Base-by-base conservation (phyloP, 2,329 filamentous ascomycete species). In the Ophiostoma ulmi region DNA sequence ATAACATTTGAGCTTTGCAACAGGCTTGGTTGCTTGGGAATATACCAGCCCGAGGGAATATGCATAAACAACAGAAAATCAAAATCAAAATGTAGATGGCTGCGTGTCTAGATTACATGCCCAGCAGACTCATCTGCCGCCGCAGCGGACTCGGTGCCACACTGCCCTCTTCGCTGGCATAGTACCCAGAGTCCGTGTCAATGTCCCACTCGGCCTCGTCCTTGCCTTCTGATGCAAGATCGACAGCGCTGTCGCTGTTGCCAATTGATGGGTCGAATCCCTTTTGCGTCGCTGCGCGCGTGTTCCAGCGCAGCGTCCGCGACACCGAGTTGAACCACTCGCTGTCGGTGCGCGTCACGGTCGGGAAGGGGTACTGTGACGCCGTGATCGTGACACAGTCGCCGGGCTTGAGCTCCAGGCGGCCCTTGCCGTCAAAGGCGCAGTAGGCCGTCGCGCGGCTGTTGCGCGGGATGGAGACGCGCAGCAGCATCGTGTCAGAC, bases 321-420 rank as follows among this genome's bases (percentile, higher is more conserved):
- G 92, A 93, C 67, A 99, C 93, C 77, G 92, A 96, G 79, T 97
- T 92, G 78, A 99, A 97, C 95, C 95, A 99, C 79, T 99, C 95
- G 0, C 90, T 91, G 73, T 90, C 90, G 73, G 91, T 92, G 74
- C 93, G 91, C 71, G 96, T 92, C 63, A 99, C 94, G 0, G 95
- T 98, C 2, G 95, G 95, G 82, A 99, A 98, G 0, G 95, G 95
- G 77, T 97, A 99, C 78, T 97, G 93, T 39, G 92, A 96, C 3
- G 95, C 95, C 58, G 94, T 93, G 76, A 99, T 95, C 72, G 94
- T 97, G 78, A 99, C 95, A 76, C 94, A 92, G 80, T 99, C 95
- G 70, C 95, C 95, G 77, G 94, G 92, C 73, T 90, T 90, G 48
- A 99, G 88, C 80, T 99, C 94, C 63, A 99, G 88, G 68, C 95